Base-by-base conservation (phyloP, 2,329 filamentous ascomycete species). In the Alternaria ventricosa region DNA sequence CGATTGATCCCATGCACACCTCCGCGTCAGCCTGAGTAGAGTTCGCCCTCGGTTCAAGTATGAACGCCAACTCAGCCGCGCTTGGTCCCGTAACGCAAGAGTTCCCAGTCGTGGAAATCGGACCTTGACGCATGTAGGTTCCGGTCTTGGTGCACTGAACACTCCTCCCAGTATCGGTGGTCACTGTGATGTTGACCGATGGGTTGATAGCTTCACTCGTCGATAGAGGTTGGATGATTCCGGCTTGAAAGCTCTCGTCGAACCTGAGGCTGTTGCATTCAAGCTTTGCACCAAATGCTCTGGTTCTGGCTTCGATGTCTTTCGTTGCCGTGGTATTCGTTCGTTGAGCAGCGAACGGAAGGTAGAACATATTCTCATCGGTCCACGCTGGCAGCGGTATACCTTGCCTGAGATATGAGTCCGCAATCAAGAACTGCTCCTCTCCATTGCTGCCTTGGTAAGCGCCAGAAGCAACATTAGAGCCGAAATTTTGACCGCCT, bases 371-470 rank as follows among this genome's bases (percentile, higher is more conserved):
- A 0, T 79, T 67, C 0, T 73, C 25, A 1, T 85, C 82, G 0
- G 83, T 79, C 87, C 88, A 89, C 0, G 85, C 69, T 0, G 86
- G 84, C 0, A 89, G 72, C 0, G 78, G 65, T 0, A 84, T 86
- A 0, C 78, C 77, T 0, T 71, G 66, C 0, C 82, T 83, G 0
- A 83, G 47, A 23, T 89, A 88, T 0, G 86, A 82, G 55, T 83
- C 78, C 0, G 79, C 73, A 0, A 82, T 64, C 3, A 86, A 74
- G 50, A 84, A 84, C 8, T 82, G 80, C 53, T 84, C 80, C 0
- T 68, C 30, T 10, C 69, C 71, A 4, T 41, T 41, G 4, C 75
- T 75, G 2, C 76, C 77, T 3, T 46, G 43, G 9, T 71, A 79
- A 12, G 77, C 75, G 2, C 71, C 75, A 5, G 73, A 75, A 0